Base-by-base conservation (phyloP, 1,139 yeast species). In the Debaryomycetaceae sp. region DNA sequence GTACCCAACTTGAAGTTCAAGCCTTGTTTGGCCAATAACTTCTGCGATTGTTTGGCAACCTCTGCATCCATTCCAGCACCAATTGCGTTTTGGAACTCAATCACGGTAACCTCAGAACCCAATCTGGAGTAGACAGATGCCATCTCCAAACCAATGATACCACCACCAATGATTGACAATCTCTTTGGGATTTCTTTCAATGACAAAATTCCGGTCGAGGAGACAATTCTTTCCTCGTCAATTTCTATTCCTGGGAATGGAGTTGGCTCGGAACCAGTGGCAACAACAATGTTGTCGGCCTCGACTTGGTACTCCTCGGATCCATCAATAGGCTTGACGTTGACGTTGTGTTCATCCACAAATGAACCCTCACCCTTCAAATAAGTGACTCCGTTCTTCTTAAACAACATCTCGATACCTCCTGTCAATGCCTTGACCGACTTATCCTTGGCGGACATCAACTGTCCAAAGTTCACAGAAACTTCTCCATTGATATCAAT, bases 131-230 rank as follows among this genome's bases (percentile, higher is more conserved):
- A 94, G 37, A 94, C 98, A 30, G 98, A 89, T 49, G 96, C 98
- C 97, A 94, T 92, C 75, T 94, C 99, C 55, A 94, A 80, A 61
- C 99, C 99, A 63, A 94, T 94, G 70, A 94, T 92, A 77, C 99
- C 98, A 70, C 97, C 99, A 65, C 99, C 99, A 58, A 94, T 92
- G 68, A 94, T 81, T 53, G 95, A 84, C 60, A 94, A 60, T 64
- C 79, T 83, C 78, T 94, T 88, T 65, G 99, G 97, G 48, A 89
- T 78, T 69, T 91, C 96, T 65, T 79, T 78, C 56, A 94, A 77
- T 34, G 84, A 70, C 44, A 94, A 73, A 43, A 89, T 87, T 58
- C 99, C 99, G 38, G 99, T 94, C 24, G 97, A 88, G 30, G 96
- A 78, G 46, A 94, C 98, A 53, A 94, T 94, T 74, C 95, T 83